Evolutionary conservation across 805 yeast species (phyloP).

Genomic region (Ogataea sp.): DNA sequence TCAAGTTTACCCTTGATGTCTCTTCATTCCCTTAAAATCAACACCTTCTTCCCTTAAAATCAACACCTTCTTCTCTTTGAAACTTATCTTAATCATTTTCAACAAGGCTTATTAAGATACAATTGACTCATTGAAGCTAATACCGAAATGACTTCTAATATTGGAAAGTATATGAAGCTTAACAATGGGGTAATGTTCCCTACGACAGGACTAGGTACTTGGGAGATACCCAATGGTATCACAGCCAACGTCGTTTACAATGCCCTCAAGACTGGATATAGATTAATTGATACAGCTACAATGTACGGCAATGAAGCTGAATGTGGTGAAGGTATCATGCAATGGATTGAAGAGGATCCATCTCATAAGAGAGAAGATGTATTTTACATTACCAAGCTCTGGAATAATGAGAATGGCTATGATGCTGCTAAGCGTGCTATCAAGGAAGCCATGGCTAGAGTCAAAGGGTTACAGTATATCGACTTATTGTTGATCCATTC

Average conservation of each 20-base stretch:
- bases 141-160: no score
- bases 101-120: no score
- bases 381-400: slow-evolving; percentile 62
- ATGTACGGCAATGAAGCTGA: slow-evolving; percentile 40
- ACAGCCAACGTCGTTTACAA: slow-evolving; percentile 33
- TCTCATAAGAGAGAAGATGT: slow-evolving; percentile 38
- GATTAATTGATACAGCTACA: slow-evolving; percentile 41
- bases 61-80: no score
- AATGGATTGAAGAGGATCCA: slow-evolving; percentile 31
- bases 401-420: slow-evolving; percentile 63
- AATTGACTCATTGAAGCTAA: no score
- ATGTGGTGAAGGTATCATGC: slow-evolving; percentile 38
- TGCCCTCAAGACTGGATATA: slow-evolving; percentile 36
- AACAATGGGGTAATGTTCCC: slow-evolving; percentile 48
- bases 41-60: no score
- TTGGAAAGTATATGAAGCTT: slow-evolving; percentile 27
- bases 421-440: slow-evolving; percentile 50
- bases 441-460: slow-evolving; percentile 41
- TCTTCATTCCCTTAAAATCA: no score
- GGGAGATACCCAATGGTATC: slow-evolving; percentile 27
- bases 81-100: no score
- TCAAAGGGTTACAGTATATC: slow-evolving; percentile 52
- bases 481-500: slow-evolving; percentile 65
- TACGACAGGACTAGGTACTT: slow-evolving; percentile 42
- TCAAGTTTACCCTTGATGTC: not conserved